A percentile compares a stretch with the other conserved stretches of the same genome.
Conservation (phyloP, 805 yeast genomes). For the Scheffersomyces stipitis region DNA sequence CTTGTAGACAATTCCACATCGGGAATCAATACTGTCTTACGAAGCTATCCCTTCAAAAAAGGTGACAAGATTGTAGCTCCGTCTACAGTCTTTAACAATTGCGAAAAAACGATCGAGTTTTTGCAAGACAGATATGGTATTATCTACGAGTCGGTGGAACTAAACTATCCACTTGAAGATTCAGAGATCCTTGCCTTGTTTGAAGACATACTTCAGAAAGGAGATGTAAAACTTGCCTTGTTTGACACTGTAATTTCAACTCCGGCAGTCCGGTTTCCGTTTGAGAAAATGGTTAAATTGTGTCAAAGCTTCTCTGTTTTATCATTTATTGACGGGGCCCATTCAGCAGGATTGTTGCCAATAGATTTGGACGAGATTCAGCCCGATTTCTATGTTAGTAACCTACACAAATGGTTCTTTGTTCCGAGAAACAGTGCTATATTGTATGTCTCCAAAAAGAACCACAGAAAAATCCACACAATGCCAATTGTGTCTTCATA, state of each 20-base stretch:
- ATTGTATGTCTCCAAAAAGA: constrained; percentile 52
- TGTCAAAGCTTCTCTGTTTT: constrained; percentile 48
- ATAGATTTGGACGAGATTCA: constrained; percentile 35
- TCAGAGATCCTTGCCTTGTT: constrained; percentile 19
- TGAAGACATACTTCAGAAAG: constrained; percentile 15
- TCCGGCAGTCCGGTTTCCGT: constrained; percentile 64
- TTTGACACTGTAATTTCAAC: constrained; percentile 59
- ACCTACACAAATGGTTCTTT: constrained; percentile 67
- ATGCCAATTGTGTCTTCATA: constrained; percentile 55
- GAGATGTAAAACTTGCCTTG: constrained; percentile 39
- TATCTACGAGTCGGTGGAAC: constrained; percentile 7
- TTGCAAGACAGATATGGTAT: constrained; percentile 27
- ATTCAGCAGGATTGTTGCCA: constrained; percentile 55
- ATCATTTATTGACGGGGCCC: constrained; percentile 71
- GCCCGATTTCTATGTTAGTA: constrained; percentile 61
- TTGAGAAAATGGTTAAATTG: constrained; percentile 40
- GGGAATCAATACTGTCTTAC: constrained; percentile 54
- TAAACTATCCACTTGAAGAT: background rate
- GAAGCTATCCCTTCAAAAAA: constrained; percentile 48
- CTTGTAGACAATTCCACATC: constrained; percentile 58
- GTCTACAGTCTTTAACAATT: constrained; percentile 52
- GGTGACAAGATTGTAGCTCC: constrained; percentile 52
- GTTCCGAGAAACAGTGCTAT: constrained; percentile 58
- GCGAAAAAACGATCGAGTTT: constrained; percentile 49
- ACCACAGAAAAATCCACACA: constrained; percentile 51